Evolutionary conservation across 192 early-diverging fungal species (phyloP).

Genomic region (Lunasporangiospora selenospora): DNA sequence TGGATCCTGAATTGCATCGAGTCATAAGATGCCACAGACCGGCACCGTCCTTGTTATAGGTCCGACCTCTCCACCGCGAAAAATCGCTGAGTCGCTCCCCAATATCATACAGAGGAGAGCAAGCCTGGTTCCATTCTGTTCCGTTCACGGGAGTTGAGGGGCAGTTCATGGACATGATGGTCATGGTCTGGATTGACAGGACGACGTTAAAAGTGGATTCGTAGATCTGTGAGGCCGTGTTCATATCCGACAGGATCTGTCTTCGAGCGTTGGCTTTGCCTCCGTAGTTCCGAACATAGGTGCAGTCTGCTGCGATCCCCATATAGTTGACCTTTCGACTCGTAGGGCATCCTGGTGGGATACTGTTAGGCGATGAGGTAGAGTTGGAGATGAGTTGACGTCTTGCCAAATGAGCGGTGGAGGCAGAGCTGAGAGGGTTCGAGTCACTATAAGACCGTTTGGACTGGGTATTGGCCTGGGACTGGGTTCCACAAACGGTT

Average conservation of each 20-base stretch:
- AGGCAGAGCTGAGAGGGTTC: too few species aligned
- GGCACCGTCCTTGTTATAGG: conserved; percentile 61
- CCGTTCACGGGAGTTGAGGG: conserved; percentile 43
- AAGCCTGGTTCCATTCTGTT: conserved; percentile 78
- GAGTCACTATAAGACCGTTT: too few species aligned
- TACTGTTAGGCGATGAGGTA: conserved; percentile 2
- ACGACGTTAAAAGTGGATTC: conserved; percentile 83
- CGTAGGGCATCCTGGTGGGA: conserved; percentile 28
- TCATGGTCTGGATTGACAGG: conserved; percentile 78
- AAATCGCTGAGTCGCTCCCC: conserved; percentile 83
- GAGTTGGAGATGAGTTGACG: too few species aligned
- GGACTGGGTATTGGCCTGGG: too few species aligned
- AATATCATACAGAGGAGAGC: conserved; percentile 72
- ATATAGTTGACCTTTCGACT: conserved; percentile 30
- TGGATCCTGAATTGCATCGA: conserved; percentile 55
- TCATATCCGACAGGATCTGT: conserved; percentile 85
- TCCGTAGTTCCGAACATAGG: conserved; percentile 55
- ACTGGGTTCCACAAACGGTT: too few species aligned
- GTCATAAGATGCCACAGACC: conserved; percentile 96
- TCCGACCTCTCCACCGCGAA: conserved; percentile 78
- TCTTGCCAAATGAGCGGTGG: too few species aligned
- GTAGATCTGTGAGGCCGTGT: conserved; percentile 83
- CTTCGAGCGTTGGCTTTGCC: conserved; percentile 61
- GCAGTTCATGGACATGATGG: conserved; percentile 68
- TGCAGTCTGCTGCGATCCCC: conserved; percentile 30